These are phyloP conservation scores for Alternaria sp. DNA, from an alignment of 2,329 filamentous ascomycete genomes.

Conservation along the genomic window DNA sequence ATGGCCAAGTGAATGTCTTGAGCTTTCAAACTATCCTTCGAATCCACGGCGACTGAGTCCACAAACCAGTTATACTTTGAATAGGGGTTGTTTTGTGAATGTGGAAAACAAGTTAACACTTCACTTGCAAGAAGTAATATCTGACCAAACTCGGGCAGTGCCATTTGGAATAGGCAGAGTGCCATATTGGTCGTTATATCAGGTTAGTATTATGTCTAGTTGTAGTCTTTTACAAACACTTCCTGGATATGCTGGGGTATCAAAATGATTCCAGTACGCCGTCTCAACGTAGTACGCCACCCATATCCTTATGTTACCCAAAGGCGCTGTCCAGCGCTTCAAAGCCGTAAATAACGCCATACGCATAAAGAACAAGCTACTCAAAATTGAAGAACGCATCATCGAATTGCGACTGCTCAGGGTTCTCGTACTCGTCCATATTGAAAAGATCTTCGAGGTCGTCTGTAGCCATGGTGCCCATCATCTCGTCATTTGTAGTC, in stretches of 20 bases:
- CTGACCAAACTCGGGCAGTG: too few species aligned
- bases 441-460: slow-evolving; percentile 49
- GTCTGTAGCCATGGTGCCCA: slow-evolving; percentile 42
- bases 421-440: slow-evolving; percentile 45
- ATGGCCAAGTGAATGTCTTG: not conserved
- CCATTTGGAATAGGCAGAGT: not conserved
- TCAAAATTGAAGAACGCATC: slow-evolving; percentile 51
- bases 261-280: not conserved
- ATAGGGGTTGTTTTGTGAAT: too few species aligned
- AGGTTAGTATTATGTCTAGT: not conserved
- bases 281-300: not conserved
- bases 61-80: too few species aligned
- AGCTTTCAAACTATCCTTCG: too few species aligned
- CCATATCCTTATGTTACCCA: not conserved
- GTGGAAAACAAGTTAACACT: too few species aligned
- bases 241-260: slow-evolving; percentile 13
- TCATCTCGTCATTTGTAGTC: slow-evolving; percentile 28
- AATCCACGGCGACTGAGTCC: too few species aligned
- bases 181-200: not conserved
- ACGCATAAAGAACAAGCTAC: not conserved
- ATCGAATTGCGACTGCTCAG: slow-evolving; percentile 48
- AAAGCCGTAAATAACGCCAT: not conserved
- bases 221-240: not conserved
- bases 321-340: not conserved
- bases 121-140: too few species aligned